A percentile compares a stretch with the other conserved stretches of the same genome.
phyloP scores from a whole-genome alignment of 2,329 filamentous ascomycete genomes.

The Claviceps maximensis region DNA sequence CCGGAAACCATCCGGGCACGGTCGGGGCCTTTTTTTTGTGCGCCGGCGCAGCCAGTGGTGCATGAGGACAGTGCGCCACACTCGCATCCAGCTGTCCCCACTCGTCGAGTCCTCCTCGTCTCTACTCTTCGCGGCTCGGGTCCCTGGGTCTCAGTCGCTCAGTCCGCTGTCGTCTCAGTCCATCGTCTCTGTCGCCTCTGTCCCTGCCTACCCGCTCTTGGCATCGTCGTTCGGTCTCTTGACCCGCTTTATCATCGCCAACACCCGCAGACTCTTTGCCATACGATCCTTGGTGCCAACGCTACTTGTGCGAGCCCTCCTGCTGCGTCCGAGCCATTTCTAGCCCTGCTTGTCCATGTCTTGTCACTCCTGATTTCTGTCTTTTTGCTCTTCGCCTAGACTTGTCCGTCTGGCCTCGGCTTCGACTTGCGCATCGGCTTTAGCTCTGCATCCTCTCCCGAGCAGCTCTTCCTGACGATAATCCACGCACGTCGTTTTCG shows the following conservation, averaged over 20 bases:
- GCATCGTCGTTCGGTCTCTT: not conserved
- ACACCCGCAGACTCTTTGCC: not conserved
- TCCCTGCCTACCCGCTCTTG: not conserved
- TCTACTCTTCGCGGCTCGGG: not conserved
- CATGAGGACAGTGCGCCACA: not conserved
- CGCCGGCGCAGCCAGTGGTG: not conserved
- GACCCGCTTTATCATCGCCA: slow-evolving; percentile 4
- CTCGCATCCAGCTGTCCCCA: not conserved
- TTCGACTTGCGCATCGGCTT: not conserved
- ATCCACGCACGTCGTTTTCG: not conserved
- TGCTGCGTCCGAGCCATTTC: not conserved
- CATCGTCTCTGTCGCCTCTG: not conserved
- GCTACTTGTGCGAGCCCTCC: not conserved
- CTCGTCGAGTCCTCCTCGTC: not conserved
- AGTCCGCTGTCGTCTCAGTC: not conserved
- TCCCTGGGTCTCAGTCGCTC: not conserved
- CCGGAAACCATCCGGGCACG: not conserved
- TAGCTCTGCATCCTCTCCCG: not conserved
- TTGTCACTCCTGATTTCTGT: not conserved
- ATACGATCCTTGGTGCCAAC: not conserved
- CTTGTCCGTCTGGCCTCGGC: not conserved
- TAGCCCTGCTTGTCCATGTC: not conserved
- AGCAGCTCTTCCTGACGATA: not conserved
- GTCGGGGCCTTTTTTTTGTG: not conserved
- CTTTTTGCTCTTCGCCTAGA: not conserved